phyloP scores from a whole-genome alignment of 176 grass and related monocot species.

The Guadua angustifolia region DNA sequence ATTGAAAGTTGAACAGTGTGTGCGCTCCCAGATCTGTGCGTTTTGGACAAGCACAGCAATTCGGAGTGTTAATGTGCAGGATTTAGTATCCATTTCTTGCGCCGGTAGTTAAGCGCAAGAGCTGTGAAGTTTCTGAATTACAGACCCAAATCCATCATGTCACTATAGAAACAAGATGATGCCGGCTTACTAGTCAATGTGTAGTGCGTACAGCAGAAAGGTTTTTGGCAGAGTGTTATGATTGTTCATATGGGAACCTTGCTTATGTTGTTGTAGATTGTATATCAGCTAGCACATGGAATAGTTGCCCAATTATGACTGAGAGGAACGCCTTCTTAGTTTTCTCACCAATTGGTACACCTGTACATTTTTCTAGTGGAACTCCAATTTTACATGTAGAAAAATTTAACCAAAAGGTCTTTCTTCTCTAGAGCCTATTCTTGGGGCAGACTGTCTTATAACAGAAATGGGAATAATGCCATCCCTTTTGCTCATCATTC shows the following conservation, averaged over 20 bases:
- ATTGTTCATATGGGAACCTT: neutral
- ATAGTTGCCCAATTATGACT: neutral
- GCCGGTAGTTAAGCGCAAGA: neutral
- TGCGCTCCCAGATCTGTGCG: slow-evolving; percentile 31
- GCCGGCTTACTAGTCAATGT: neutral
- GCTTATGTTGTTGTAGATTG: neutral
- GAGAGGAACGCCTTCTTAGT: neutral
- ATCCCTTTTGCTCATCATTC: neutral
- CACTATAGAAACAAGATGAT: neutral
- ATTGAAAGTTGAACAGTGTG: neutral
- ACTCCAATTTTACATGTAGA: neutral
- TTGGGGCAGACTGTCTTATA: neutral
- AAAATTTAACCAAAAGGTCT: neutral
- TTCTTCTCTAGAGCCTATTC: slow-evolving; percentile 1
- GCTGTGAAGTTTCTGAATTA: neutral
- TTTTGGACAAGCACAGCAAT: neutral
- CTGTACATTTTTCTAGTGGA: slow-evolving; percentile 1
- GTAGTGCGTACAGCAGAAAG: neutral
- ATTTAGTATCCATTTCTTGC: neutral
- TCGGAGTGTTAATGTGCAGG: neutral
- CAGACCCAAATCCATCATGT: neutral
- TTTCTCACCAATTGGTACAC: slow-evolving; percentile 5
- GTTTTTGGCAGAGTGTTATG: neutral
- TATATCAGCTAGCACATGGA: neutral
- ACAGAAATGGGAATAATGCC: neutral